phyloP scores from a whole-genome alignment of 768 basidiomycete species.

The Suillus tomentosus region DNA sequence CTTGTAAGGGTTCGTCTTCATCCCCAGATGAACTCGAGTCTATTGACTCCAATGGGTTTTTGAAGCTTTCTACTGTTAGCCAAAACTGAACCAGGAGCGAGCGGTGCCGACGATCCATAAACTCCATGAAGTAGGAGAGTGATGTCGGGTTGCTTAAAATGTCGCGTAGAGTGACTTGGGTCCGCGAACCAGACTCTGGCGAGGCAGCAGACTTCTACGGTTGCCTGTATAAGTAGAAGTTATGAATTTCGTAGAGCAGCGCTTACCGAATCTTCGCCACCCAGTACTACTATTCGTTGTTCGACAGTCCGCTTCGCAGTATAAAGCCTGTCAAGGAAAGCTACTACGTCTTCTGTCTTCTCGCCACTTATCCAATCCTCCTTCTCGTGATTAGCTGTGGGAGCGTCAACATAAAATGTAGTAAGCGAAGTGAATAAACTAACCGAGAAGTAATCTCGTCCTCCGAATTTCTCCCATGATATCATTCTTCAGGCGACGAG shows the following conservation, averaged over 20 bases:
- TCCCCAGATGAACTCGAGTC: slow-evolving; percentile 59
- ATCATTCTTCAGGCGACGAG: slow-evolving; percentile 88
- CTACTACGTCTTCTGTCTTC: slow-evolving; percentile 81
- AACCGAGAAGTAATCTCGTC: slow-evolving; percentile 74
- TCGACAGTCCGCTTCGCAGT: slow-evolving; percentile 89
- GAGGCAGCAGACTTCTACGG: slow-evolving; percentile 39
- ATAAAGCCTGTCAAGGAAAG: slow-evolving; percentile 85
- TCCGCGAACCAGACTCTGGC: slow-evolving; percentile 46
- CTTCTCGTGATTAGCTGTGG: slow-evolving; percentile 77
- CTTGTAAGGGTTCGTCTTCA: slow-evolving; percentile 63
- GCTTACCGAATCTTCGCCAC: slow-evolving; percentile 65
- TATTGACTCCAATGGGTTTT: slow-evolving; percentile 88
- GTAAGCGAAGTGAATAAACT: slow-evolving; percentile 15
- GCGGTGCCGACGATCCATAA: slow-evolving; percentile 88
- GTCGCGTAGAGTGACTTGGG: slow-evolving; percentile 67
- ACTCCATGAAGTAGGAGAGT: slow-evolving; percentile 96
- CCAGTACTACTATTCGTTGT: slow-evolving; percentile 78
- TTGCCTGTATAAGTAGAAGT: not conserved
- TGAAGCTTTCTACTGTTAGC: slow-evolving; percentile 97
- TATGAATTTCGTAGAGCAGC: not conserved
- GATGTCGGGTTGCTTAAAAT: slow-evolving; percentile 88
- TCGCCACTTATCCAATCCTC: slow-evolving; percentile 89
- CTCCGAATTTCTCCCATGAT: slow-evolving; percentile 88
- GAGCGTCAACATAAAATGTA: slow-evolving; percentile 3
- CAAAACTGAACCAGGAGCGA: slow-evolving; percentile 94